phyloP scores from a whole-genome alignment of 1,284 basidiomycete species.

The Phylloporus gajari region DNA sequence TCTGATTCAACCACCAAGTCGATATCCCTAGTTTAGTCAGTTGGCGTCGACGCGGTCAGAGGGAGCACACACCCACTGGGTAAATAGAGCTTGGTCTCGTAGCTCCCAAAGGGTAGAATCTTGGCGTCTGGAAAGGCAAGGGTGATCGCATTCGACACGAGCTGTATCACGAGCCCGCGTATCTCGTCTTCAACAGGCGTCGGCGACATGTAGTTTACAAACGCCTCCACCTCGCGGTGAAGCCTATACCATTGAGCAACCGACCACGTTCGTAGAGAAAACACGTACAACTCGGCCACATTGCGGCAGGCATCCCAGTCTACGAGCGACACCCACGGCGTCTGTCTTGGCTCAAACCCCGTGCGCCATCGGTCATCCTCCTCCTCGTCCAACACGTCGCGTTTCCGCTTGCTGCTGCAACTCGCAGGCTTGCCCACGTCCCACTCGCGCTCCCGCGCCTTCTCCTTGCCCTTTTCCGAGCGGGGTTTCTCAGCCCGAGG shows the following conservation, averaged over 20 bases:
- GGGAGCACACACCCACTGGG: slow-evolving; percentile 80
- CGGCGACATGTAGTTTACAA: slow-evolving; percentile 89
- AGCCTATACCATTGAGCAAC: slow-evolving; percentile 59
- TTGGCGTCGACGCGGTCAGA: not conserved
- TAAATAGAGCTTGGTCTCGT: slow-evolving; percentile 93
- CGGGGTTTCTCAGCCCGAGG: slow-evolving; percentile 25
- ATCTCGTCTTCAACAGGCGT: slow-evolving; percentile 87
- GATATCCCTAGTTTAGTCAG: slow-evolving; percentile 66
- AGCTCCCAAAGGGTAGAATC: slow-evolving; percentile 92
- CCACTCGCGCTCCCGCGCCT: slow-evolving; percentile 53
- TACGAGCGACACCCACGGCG: slow-evolving; percentile 84
- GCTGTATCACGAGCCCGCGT: slow-evolving; percentile 78
- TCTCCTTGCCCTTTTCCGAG: slow-evolving; percentile 23
- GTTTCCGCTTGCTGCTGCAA: slow-evolving; percentile 53
- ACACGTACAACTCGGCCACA: slow-evolving; percentile 81
- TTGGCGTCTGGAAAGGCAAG: slow-evolving; percentile 81
- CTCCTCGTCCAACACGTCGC: slow-evolving; percentile 56
- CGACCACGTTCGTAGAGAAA: slow-evolving; percentile 5
- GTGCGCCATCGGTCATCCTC: slow-evolving; percentile 57
- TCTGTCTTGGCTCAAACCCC: slow-evolving; percentile 62
- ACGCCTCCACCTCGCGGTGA: slow-evolving; percentile 86
- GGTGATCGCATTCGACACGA: slow-evolving; percentile 77
- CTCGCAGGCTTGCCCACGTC: slow-evolving; percentile 49
- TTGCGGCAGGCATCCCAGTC: slow-evolving; percentile 83
- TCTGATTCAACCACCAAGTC: slow-evolving; percentile 78